Evolutionary conservation across 352 stramenopile genomes (phyloP).

Genomic region (Blastocystis sp.): DNA sequence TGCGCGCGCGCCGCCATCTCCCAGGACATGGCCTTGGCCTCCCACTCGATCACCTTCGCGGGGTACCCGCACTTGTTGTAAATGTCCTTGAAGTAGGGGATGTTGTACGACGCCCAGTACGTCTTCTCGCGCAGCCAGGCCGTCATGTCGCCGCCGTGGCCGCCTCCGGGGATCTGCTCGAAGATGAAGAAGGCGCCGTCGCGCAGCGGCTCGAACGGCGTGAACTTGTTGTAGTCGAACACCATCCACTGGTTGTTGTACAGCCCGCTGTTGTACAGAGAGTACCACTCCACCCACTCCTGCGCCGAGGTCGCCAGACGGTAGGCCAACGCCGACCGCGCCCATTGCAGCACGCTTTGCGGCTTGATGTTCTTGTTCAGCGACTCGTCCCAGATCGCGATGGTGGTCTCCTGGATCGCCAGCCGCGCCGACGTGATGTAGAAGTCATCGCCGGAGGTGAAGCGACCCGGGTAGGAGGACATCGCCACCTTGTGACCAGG

Average conservation of each 20-base stretch:
- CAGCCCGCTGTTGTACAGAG: conserved; percentile 77
- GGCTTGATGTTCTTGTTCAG: conserved; percentile 75
- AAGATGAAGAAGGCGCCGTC: conserved; percentile 74
- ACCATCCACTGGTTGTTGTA: conserved; percentile 81
- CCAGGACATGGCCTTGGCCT: conserved; percentile 74
- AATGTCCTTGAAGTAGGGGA: conserved; percentile 75
- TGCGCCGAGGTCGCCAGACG: conserved; percentile 32
- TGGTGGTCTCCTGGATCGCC: conserved; percentile 75
- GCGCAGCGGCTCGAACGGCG: conserved; percentile 72
- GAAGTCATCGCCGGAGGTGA: conserved; percentile 78
- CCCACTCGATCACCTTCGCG: conserved; percentile 69
- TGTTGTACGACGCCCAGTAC: conserved; percentile 79
- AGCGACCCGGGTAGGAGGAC: conserved; percentile 76
- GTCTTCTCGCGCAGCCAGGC: conserved; percentile 73
- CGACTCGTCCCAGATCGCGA: conserved; percentile 74
- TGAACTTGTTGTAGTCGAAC: conserved; percentile 75
- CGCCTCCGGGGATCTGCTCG: conserved; percentile 75
- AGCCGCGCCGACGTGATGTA: conserved; percentile 76
- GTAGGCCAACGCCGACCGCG: conserved; percentile 26
- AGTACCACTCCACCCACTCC: conserved; percentile 75
- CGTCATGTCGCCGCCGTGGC: conserved; percentile 75
- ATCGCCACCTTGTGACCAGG: conserved; percentile 71
- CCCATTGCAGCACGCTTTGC: conserved; percentile 75
- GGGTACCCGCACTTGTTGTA: conserved; percentile 75
- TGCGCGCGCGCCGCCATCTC: conserved; percentile 73